Evolutionary conservation across 306 rosid species (phyloP).

Genomic region (Vachellia pachyceras): DNA sequence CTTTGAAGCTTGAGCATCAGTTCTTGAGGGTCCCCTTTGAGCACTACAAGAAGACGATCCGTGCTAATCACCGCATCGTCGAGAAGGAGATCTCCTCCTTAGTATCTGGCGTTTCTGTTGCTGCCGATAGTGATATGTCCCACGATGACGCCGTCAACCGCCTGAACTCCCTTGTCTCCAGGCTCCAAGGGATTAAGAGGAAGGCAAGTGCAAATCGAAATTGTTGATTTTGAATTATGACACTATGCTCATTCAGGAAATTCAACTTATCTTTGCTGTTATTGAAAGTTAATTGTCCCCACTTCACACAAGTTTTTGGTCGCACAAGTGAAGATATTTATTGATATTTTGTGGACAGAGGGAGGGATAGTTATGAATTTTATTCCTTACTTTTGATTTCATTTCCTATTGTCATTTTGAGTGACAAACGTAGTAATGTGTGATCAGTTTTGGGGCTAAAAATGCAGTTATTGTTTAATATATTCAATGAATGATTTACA

Average conservation of each 20-base stretch:
- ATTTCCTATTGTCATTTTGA: constrained; percentile 17
- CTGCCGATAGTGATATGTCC: constrained; percentile 53
- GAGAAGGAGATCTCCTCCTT: constrained; percentile 91
- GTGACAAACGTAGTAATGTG: constrained; percentile 1
- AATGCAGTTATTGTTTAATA: neutral
- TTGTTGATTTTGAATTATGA: constrained; percentile 26
- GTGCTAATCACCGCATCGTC: constrained; percentile 78
- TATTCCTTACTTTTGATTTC: neutral
- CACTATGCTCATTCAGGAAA: neutral
- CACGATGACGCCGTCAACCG: constrained; percentile 76
- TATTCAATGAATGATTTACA: neutral
- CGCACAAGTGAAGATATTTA: too few species aligned
- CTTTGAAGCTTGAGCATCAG: constrained; percentile 94
- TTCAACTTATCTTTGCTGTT: neutral
- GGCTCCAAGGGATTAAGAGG: constrained; percentile 91
- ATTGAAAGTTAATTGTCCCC: neutral
- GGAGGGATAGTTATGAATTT: neutral
- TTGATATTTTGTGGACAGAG: neutral
- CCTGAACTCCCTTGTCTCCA: constrained; percentile 83
- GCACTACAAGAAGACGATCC: constrained; percentile 96
- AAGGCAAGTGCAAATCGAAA: constrained; percentile 62
- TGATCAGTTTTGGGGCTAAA: neutral
- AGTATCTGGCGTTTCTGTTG: constrained; percentile 64
- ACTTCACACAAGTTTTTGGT: neutral
- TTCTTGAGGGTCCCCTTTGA: constrained; percentile 92